phyloP scores from a whole-genome alignment of 2,329 filamentous ascomycete genomes.

The Fusarium falciforme region DNA sequence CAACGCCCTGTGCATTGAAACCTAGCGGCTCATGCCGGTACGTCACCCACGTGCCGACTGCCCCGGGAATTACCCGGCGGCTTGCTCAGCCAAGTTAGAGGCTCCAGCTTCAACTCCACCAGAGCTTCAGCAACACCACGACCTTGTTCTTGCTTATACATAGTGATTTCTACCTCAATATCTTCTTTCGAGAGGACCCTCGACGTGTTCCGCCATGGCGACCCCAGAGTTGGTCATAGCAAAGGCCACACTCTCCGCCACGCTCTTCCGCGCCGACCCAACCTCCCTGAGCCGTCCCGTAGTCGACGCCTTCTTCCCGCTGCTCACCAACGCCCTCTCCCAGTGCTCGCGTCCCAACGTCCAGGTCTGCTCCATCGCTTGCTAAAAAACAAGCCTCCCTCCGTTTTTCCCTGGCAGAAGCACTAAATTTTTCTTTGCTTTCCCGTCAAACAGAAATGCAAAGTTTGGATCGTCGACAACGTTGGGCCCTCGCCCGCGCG shows the following conservation, averaged over 20 bases:
- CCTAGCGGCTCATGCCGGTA: conserved; percentile 2
- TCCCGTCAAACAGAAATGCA: conserved; percentile 77
- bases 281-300: conserved; percentile 74
- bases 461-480: conserved; percentile 83
- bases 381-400: conserved; percentile 37
- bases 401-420: conserved; percentile 36
- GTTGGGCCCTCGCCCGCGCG: conserved; percentile 75
- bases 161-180: background rate
- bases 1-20: background rate
- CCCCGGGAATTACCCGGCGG: conserved; percentile 31
- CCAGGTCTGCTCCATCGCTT: conserved; percentile 77
- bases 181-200: background rate
- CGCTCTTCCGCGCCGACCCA: conserved; percentile 81
- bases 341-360: conserved; percentile 84
- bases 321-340: conserved; percentile 72
- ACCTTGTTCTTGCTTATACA: conserved; percentile 10
- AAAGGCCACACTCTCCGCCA: conserved; percentile 81
- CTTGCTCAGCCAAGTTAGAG: background rate
- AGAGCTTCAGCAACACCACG: conserved; percentile 19
- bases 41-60: conserved; percentile 16
- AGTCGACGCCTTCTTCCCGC: conserved; percentile 75
- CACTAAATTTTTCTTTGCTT: conserved; percentile 43
- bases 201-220: conserved; percentile 60
- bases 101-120: conserved; percentile 22
- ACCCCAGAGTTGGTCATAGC: conserved; percentile 80